These are phyloP conservation scores for Exidia glandulosa DNA, from an alignment of 768 basidiomycete species.

Conservation along the genomic window DNA sequence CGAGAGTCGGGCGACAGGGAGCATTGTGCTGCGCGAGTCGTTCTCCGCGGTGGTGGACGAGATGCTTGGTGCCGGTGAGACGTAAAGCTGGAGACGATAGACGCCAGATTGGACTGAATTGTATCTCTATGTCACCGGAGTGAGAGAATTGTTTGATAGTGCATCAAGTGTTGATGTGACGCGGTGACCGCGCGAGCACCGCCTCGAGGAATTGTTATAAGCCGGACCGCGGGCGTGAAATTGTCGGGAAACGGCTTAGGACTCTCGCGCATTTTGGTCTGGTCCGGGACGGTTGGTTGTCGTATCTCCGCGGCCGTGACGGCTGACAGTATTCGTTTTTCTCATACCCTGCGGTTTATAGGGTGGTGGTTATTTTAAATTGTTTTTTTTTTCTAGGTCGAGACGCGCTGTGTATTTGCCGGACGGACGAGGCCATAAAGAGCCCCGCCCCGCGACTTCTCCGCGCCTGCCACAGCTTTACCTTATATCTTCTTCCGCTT, in stretches of 20 bases:
- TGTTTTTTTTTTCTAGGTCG: neutral
- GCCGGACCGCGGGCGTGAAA: neutral
- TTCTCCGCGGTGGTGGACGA: slow-evolving; percentile 47
- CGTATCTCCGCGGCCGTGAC: neutral
- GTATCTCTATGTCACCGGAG: neutral
- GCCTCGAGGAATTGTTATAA: neutral
- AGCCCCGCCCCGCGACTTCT: neutral
- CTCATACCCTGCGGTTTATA: neutral
- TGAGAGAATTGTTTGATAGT: neutral
- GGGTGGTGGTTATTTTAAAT: neutral
- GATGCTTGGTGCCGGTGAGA: slow-evolving; percentile 17
- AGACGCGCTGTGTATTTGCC: too few relatives aligned
- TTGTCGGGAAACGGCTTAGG: neutral
- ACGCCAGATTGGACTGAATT: neutral
- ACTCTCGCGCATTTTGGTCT: neutral
- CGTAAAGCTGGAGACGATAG: neutral
- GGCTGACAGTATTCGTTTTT: too few relatives aligned
- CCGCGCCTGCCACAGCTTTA: neutral
- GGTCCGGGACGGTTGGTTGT: neutral
- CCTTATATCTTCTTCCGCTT: neutral
- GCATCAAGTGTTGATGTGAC: neutral
- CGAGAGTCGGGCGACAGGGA: slow-evolving; percentile 29
- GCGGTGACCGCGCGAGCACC: neutral
- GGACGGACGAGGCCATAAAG: neutral
- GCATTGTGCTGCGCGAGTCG: slow-evolving; percentile 39